A percentile compares a stretch with the other conserved stretches of the same genome.
Conservation (phyloP, 495 filamentous ascomycete genomes). For the Penicillium paradoxum region DNA sequence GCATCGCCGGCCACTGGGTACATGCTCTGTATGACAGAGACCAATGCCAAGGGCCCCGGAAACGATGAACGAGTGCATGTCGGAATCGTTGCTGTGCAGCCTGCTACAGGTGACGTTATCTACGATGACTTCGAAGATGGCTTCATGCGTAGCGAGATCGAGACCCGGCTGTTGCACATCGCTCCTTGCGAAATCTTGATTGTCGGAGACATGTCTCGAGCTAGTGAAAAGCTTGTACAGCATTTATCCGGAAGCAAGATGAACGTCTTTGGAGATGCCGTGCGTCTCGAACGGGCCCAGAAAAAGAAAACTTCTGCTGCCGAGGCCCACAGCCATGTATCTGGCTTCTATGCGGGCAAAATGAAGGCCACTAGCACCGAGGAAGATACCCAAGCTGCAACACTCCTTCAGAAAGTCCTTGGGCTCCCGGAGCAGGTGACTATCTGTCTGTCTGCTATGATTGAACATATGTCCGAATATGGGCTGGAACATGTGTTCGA, state of each 20-base stretch:
- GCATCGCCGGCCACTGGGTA: constrained; percentile 77
- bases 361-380: constrained; percentile 55
- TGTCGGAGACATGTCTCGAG: constrained; percentile 85
- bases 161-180: constrained; percentile 90
- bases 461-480: constrained; percentile 88
- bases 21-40: constrained; percentile 88
- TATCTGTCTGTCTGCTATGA: constrained; percentile 94
- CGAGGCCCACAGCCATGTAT: constrained; percentile 82
- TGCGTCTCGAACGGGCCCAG: constrained; percentile 72
- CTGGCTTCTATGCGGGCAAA: constrained; percentile 89
- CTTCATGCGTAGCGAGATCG: constrained; percentile 96
- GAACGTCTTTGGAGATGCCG: constrained; percentile 89
- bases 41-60: constrained; percentile 75
- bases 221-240: constrained; percentile 87
- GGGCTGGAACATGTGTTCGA: constrained; percentile 95
- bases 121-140: constrained; percentile 97
- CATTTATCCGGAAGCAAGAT: constrained; percentile 85
- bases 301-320: constrained; percentile 77
- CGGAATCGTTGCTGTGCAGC: constrained; percentile 91
- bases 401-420: constrained; percentile 79
- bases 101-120: constrained; percentile 91
- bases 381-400: constrained; percentile 46
- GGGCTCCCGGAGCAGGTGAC: constrained; percentile 81
- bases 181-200: constrained; percentile 96
- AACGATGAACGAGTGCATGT: constrained; percentile 92